Evolutionary conservation across 345 rosid genomes (phyloP).

Genomic region (Kandelia obovata): DNA sequence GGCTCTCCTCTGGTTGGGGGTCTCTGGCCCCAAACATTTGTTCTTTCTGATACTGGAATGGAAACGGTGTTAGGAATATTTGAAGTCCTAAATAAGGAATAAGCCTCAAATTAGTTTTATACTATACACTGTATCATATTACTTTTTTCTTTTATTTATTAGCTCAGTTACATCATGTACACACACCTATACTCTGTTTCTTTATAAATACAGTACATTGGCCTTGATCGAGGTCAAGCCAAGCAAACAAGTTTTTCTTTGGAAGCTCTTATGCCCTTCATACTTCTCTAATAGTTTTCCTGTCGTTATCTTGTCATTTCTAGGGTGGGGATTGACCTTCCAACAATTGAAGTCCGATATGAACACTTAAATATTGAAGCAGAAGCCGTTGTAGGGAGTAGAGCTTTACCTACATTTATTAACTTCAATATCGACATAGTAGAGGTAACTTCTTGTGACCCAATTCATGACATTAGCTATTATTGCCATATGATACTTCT

Average conservation of each 20-base stretch:
- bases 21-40: no score
- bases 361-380: conserved; percentile 49
- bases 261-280: neutral
- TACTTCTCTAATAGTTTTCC: neutral
- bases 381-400: conserved; percentile 57
- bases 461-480: neutral
- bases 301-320: neutral
- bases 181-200: no score
- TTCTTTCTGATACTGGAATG: no score
- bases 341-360: conserved; percentile 51
- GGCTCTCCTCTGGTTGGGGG: no score
- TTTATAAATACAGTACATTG: no score
- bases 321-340: conserved; percentile 52
- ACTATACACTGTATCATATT: neutral
- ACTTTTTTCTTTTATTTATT: no score
- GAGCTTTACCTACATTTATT: conserved; percentile 60
- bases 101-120: neutral
- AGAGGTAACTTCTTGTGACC: conserved; percentile 40
- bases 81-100: no score
- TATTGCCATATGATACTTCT: neutral
- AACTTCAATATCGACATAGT: conserved; percentile 42
- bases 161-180: no score
- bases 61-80: no score
- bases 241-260: no score
- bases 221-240: no score